Evolutionary conservation across 352 stramenopile genomes (phyloP).

Genomic region (Nothophytophthora sp.): DNA sequence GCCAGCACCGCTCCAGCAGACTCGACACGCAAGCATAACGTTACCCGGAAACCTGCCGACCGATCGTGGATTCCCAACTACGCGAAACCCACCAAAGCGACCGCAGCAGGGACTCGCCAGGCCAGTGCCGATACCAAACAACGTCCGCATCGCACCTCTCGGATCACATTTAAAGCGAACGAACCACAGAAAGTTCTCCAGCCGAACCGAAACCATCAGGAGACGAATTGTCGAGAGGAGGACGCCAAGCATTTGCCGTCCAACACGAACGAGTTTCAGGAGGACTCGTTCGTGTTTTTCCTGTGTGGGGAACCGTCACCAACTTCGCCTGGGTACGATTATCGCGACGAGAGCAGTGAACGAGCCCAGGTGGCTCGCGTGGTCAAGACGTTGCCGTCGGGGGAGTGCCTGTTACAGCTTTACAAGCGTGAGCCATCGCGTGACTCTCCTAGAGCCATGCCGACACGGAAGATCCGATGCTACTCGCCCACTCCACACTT

Average conservation of each 20-base stretch:
- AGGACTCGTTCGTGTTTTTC: constrained; percentile 38
- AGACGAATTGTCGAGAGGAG: background rate
- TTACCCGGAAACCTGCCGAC: background rate
- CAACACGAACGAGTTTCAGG: constrained; percentile 24
- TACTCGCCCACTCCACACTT: constrained; percentile 44
- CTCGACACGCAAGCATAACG: background rate
- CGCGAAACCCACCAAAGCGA: constrained; percentile 17
- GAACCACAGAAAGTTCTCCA: background rate
- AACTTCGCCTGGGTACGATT: constrained; percentile 3
- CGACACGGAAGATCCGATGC: constrained; percentile 7
- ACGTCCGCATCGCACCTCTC: background rate
- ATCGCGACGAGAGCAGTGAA: constrained; percentile 5
- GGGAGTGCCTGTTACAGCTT: constrained; percentile 40
- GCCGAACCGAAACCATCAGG: background rate
- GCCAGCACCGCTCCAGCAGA: constrained; percentile 4
- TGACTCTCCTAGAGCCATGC: background rate
- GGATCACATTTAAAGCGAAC: constrained; percentile 8
- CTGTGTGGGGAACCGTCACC: constrained; percentile 16
- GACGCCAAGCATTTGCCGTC: constrained; percentile 15
- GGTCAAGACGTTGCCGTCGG: constrained; percentile 23
- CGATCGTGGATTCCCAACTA: constrained; percentile 16
- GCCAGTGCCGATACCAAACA: constrained; percentile 22
- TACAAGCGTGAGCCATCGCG: constrained; percentile 21
- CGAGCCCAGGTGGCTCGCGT: constrained; percentile 44
- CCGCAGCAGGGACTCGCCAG: constrained; percentile 7